Evolutionary conservation across 2,329 filamentous ascomycete species (phyloP), one percentile per base, ranked within the genome.

Genomic region (Byssochlamys sp.): DNA sequence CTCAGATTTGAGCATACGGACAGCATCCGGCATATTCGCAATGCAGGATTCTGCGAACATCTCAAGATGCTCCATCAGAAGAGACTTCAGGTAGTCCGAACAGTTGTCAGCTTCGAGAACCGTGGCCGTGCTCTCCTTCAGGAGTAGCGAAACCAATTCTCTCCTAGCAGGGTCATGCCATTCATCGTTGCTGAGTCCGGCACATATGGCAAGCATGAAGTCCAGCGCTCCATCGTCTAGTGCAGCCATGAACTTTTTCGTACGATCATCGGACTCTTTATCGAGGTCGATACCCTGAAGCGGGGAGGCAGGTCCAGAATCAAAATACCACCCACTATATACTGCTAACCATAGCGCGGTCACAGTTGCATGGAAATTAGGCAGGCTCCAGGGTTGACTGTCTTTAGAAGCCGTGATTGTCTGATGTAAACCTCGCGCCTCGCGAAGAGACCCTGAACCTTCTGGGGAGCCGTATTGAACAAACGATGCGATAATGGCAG

Each of bases 151-250:
- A 29, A 94, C 85, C 71, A 99, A 81, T 59, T 90, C 90, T 56
- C 85, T 84, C 60, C 91, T 88, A 27, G 90, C 88, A 10, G 91
- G 87, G 68, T 97, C 91, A 64, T 91, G 86, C 90, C 91, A 96
- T 63, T 91, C 86, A 39, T 87, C 84, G 2, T 86, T 83, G 63
- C 86, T 89, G 55, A 92, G 83, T 67, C 95, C 91, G 29, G 90
- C 86, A 55, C 90, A 89, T 52, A 96, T 80, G 0, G 90, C 87
- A 19, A 99, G 81, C 62, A 97, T 83, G 67, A 96, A 95, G 68
- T 97, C 91, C 61, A 99, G 89, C 4, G 90, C 91, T 3, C 91
- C 91, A 61, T 97, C 91, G 66, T 91, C 89, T 5, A 97, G 75
- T 2, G 88, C 83, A 55, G 89, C 84, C 56, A 87, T 78, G 66